A percentile compares a stretch with the other conserved stretches of the same genome.
These are phyloP conservation scores for Saccharomycopsis sp. DNA, from an alignment of 805 yeast genomes.

Conservation along the genomic window DNA sequence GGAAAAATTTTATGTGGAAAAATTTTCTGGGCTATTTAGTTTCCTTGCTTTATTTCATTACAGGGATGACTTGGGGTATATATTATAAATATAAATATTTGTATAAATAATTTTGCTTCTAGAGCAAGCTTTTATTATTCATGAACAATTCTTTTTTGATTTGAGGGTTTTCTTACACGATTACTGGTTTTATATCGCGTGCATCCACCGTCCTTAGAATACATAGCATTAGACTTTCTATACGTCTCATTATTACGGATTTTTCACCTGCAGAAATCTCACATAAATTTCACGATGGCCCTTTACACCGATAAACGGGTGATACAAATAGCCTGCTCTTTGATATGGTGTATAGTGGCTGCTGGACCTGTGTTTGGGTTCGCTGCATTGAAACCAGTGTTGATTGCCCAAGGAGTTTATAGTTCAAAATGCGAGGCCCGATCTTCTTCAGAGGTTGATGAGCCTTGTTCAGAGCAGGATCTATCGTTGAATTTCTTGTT, in stretches of 20 bases:
- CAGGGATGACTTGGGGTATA: neutral
- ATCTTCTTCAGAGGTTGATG: slow-evolving; percentile 27
- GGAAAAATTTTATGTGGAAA: neutral
- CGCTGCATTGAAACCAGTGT: slow-evolving; percentile 85
- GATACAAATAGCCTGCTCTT: slow-evolving; percentile 64
- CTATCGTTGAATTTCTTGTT: slow-evolving; percentile 74
- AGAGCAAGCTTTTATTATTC: no score
- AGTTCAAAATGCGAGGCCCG: slow-evolving; percentile 45
- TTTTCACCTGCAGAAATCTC: neutral
- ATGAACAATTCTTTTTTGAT: no score
- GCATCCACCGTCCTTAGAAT: neutral
- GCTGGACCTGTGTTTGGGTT: slow-evolving; percentile 95
- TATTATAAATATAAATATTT: no score
- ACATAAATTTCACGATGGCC: neutral
- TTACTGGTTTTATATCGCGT: neutral
- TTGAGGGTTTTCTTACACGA: no score
- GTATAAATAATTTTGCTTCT: no score
- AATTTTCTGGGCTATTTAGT: neutral
- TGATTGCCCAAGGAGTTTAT: slow-evolving; percentile 74
- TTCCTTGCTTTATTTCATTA: neutral
- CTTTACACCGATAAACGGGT: slow-evolving; percentile 26
- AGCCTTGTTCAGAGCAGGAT: slow-evolving; percentile 70
- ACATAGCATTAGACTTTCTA: neutral
- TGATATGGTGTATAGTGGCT: slow-evolving; percentile 80
- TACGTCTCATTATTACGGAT: neutral